A percentile compares a stretch with the other conserved stretches of the same genome.
Evolutionary conservation across 306 rosid species (phyloP).

Genomic region (Prunus campanulata): DNA sequence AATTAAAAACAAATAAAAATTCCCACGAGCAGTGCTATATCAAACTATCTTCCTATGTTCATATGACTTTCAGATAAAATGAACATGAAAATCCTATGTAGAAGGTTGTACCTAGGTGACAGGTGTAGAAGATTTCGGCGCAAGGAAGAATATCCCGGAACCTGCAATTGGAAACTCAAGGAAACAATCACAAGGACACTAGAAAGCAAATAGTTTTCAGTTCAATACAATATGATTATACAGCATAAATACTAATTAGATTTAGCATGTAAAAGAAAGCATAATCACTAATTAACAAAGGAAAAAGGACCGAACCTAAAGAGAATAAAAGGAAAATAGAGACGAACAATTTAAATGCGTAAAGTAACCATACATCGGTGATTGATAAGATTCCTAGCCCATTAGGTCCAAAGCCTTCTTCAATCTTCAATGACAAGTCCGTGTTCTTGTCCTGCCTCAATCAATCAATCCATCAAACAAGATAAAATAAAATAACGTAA

Average conservation of each 20-base stretch:
- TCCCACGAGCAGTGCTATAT: constrained; percentile 11
- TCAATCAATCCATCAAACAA: constrained; percentile 9
- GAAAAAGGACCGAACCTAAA: not conserved
- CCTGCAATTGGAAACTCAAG: constrained; percentile 26
- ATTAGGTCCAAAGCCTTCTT: constrained; percentile 77
- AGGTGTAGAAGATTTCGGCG: constrained; percentile 71
- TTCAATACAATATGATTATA: not conserved
- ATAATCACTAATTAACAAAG: not conserved
- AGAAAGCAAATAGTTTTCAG: not conserved
- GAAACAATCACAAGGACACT: not conserved
- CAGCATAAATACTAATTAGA: not conserved
- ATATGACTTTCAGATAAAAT: not conserved
- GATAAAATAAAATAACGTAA: not conserved
- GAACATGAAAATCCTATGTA: constrained; percentile 1
- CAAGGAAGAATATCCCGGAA: constrained; percentile 65
- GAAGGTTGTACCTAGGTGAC: constrained; percentile 60
- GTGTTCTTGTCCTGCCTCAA: constrained; percentile 54
- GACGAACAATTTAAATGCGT: constrained; percentile 4
- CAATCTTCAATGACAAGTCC: constrained; percentile 75
- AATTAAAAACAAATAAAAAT: constrained; percentile 4
- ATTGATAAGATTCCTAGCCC: constrained; percentile 76
- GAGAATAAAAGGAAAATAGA: not conserved
- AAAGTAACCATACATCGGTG: constrained; percentile 53
- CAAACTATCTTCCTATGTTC: constrained; percentile 1
- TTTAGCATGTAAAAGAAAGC: not conserved